phyloP scores from a whole-genome alignment of 331 rosid genomes.

The Arachis monticola region DNA sequence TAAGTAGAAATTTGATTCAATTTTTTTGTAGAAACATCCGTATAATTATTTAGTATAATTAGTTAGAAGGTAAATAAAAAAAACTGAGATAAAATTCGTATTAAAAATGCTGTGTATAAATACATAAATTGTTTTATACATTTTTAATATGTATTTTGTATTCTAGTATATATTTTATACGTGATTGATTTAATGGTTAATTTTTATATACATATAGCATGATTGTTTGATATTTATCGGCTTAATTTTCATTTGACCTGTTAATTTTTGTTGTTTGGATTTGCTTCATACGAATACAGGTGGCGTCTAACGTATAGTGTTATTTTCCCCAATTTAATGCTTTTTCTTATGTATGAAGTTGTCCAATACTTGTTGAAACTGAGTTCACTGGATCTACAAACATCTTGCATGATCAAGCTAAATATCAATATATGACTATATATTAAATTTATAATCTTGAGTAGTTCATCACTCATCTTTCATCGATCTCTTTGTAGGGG shows the following conservation, averaged over 20 bases:
- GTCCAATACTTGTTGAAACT: slow-evolving; percentile 6
- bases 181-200: too few relatives aligned
- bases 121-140: background rate
- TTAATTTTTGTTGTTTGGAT: slow-evolving; percentile 19
- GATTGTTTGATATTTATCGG: background rate
- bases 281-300: slow-evolving; percentile 26
- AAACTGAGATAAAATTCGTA: too few relatives aligned
- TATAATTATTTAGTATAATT: too few relatives aligned
- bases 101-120: too few relatives aligned
- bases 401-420: slow-evolving; percentile 16
- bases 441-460: slow-evolving; percentile 21
- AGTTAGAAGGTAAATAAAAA: too few relatives aligned
- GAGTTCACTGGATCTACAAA: slow-evolving; percentile 13
- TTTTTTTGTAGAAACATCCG: too few relatives aligned
- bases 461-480: slow-evolving; percentile 35
- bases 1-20: too few relatives aligned
- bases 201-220: too few relatives aligned
- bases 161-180: too few relatives aligned
- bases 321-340: background rate
- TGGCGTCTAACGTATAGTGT: slow-evolving; percentile 7
- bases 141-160: too few relatives aligned
- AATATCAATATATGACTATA: background rate
- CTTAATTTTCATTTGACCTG: slow-evolving; percentile 3
- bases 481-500: slow-evolving; percentile 59
- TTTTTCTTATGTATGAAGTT: slow-evolving; percentile 21